Conservation (phyloP, 148 eudicot genomes). For the Heliamphora exappendiculata region DNA sequence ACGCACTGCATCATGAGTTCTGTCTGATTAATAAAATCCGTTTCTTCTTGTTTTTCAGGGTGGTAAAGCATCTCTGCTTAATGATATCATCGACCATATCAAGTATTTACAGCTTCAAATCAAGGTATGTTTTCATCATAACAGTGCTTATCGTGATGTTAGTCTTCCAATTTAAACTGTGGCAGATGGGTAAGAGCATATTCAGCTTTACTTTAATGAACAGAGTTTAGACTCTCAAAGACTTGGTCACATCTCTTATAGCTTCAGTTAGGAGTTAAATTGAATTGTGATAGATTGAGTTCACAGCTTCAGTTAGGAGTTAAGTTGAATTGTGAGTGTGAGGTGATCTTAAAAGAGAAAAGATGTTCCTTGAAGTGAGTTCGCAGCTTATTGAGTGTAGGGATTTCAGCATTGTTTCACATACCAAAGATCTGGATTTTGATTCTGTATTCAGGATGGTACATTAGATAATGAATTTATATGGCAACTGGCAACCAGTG, state of each 20-base stretch:
- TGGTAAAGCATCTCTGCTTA: conserved; percentile 21
- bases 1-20: not conserved
- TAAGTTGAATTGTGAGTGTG: too few species aligned
- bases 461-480: not conserved
- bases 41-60: conserved; percentile 25
- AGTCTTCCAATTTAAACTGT: not conserved
- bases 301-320: too few species aligned
- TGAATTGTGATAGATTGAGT: too few species aligned
- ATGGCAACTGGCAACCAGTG: not conserved
- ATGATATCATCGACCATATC: conserved; percentile 32
- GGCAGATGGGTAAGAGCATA: not conserved
- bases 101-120: conserved; percentile 34
- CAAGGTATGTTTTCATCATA: conserved; percentile 22
- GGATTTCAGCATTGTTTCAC: not conserved
- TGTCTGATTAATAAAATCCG: not conserved
- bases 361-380: not conserved
- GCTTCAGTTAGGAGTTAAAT: too few species aligned
- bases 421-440: not conserved
- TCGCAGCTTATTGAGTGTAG: not conserved
- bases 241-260: not conserved
- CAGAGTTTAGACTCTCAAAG: not conserved
- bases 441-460: not conserved
- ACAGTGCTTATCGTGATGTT: not conserved
- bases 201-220: not conserved
- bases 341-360: not conserved